Percentiles rank a stretch among this genome's conserved stretches.
These are phyloP conservation scores for Aspergillus olivimuriae DNA, from an alignment of 495 filamentous ascomycete species.

Conservation along the genomic window DNA sequence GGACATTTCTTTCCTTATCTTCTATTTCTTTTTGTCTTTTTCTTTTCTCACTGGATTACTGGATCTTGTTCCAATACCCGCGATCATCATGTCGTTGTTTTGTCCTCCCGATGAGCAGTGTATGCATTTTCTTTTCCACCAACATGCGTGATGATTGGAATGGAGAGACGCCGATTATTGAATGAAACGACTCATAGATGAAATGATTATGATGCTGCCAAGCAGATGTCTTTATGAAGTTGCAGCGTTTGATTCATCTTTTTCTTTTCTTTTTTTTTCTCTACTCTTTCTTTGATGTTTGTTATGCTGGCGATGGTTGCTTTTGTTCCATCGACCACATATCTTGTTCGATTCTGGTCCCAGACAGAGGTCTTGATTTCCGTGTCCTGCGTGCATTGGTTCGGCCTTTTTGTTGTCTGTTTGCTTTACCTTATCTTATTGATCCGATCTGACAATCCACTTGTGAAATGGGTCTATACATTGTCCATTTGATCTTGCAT, in stretches of 20 bases:
- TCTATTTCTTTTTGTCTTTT: constrained; percentile 1
- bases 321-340: too few species aligned
- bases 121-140: constrained; percentile 5
- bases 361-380: too few species aligned
- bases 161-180: constrained; percentile 21
- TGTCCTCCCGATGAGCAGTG: neutral
- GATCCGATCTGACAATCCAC: too few species aligned
- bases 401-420: too few species aligned
- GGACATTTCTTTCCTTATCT: constrained; percentile 5
- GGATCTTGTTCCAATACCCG: constrained; percentile 8
- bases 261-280: constrained; percentile 11
- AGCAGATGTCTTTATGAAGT: constrained; percentile 8
- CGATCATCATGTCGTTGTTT: constrained; percentile 9
- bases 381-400: too few species aligned
- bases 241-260: constrained; percentile 8
- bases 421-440: too few species aligned
- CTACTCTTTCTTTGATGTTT: constrained; percentile 17
- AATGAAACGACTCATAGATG: constrained; percentile 22
- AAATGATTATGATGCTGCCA: constrained; percentile 18
- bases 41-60: neutral
- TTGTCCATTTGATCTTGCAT: too few species aligned
- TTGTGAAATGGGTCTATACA: too few species aligned
- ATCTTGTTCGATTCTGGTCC: too few species aligned
- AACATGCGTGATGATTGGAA: constrained; percentile 19
- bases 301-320: too few species aligned